These are phyloP conservation scores for Moniliophthora roreri DNA, from an alignment of 1,284 basidiomycete genomes.

Conservation along the genomic window DNA sequence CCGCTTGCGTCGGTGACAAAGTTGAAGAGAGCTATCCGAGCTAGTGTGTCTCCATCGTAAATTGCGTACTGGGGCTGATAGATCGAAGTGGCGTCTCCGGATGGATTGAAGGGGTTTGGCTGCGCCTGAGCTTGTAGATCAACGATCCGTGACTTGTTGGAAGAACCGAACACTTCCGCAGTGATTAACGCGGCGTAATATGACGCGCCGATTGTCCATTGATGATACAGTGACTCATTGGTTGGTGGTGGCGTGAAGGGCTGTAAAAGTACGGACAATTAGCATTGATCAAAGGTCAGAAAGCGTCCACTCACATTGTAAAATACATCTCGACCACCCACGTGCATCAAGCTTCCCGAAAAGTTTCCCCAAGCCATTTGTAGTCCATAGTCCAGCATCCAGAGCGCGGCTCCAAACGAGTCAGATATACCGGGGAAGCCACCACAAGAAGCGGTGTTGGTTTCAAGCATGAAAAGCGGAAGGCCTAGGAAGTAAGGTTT, in stretches of 20 bases:
- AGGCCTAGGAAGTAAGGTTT: constrained; percentile 34
- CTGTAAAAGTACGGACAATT: neutral
- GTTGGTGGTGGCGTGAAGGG: constrained; percentile 49
- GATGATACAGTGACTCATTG: constrained; percentile 53
- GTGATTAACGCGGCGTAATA: constrained; percentile 71
- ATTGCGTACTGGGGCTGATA: constrained; percentile 67
- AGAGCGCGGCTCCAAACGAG: constrained; percentile 70
- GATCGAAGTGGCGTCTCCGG: constrained; percentile 39
- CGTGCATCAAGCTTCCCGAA: constrained; percentile 55
- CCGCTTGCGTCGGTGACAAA: constrained; percentile 57
- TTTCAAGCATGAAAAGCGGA: constrained; percentile 74
- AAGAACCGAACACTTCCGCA: constrained; percentile 69
- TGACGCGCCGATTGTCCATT: constrained; percentile 66
- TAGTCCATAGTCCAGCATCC: constrained; percentile 67
- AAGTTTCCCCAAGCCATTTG: constrained; percentile 65
- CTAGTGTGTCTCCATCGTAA: constrained; percentile 60
- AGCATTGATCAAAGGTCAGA: neutral
- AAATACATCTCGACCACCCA: constrained; percentile 66
- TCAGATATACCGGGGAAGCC: constrained; percentile 78
- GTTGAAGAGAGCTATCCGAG: constrained; percentile 68
- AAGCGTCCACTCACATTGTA: constrained; percentile 54
- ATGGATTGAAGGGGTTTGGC: neutral
- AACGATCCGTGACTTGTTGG: constrained; percentile 57
- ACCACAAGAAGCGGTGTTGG: constrained; percentile 81
- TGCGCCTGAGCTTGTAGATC: constrained; percentile 43